Base-by-base conservation (phyloP, 23 red algal genomes). In the Pyropia yezoensis region DNA sequence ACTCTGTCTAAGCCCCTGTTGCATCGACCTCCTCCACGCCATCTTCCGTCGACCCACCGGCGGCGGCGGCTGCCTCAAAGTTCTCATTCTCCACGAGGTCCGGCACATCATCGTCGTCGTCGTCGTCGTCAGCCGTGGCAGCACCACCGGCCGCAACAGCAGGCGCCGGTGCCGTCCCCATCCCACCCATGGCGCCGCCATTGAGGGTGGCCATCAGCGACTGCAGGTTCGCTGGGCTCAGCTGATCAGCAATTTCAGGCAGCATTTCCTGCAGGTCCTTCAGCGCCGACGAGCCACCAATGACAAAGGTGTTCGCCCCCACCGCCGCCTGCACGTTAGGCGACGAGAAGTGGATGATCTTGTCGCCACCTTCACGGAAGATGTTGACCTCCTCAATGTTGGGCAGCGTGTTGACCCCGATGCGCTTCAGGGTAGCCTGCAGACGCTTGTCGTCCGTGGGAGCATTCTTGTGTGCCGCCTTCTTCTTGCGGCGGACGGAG, bases 391-490 rank as follows among this genome's bases (percentile, higher is more conserved):
- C 94, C 29, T 98, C 94, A 70, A 85, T 86, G 23, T 74, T 74
- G 20, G 94, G 79, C 49, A 98, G 70, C 59, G 76, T 87, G 22
- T 75, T 72, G 18, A 98, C 63, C 32, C 76, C 78, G 14, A 98
- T 50, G n/a, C 74, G 75, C 65, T 90, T 91, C 19, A 98, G 64
- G 16, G 85, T 90, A 28, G 57, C 70, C 61, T 98, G 94, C 52
- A 98, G 61, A 26, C 80, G 77, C 50, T 91, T 98, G 65, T 98
- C 94, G 53, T 98, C 94, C 21, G 85, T 91, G 28, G 90, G 90
- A n/a, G 85, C 76, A 20, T 63, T 77, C 26, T 79, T 88, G 58
- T 87, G 94, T 17, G 77, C 75, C 53, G 79, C 85, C 81, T 98
- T 98, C 78, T 90, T 91, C 85, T 98, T 98, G 65, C 94, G 60